Percentiles rank a stretch among this genome's conserved stretches.
Conservation (phyloP, 108 stramenopile genomes). For the Cafeteria roenbergensis region DNA sequence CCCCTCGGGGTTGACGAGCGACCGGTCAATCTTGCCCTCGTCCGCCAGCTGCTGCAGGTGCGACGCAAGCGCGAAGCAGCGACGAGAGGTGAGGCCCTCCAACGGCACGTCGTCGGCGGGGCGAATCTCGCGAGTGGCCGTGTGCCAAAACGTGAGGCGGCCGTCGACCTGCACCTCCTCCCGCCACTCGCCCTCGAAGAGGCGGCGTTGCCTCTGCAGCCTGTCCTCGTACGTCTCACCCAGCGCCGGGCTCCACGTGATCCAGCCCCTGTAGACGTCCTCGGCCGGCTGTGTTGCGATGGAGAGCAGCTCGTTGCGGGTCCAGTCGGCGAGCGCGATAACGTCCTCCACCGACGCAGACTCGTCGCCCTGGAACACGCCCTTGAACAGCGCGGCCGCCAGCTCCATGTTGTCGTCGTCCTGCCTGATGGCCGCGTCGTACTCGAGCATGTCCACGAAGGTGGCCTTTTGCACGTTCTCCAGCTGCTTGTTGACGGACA, state of each 20-base stretch:
- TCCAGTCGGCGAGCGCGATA: background rate
- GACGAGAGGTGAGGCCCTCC: background rate
- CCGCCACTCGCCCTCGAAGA: slow-evolving; percentile 9
- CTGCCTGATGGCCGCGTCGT: background rate
- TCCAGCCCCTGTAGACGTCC: slow-evolving; percentile 12
- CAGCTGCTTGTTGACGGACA: background rate
- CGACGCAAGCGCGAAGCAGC: background rate
- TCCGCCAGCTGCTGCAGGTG: background rate
- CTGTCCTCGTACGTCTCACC: background rate
- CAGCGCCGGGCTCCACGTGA: slow-evolving; percentile 5
- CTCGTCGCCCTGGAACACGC: background rate
- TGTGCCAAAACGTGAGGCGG: background rate
- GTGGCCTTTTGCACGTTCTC: slow-evolving; percentile 1
- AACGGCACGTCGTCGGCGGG: background rate
- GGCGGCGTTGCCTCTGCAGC: background rate
- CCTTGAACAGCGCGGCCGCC: background rate
- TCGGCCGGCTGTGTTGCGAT: background rate
- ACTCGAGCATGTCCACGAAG: slow-evolving; percentile 7
- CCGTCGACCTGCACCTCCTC: background rate
- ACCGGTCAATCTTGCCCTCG: background rate
- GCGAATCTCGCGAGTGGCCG: background rate
- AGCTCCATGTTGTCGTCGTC: slow-evolving; percentile 12
- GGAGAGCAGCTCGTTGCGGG: background rate
- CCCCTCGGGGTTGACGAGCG: background rate
- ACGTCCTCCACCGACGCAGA: background rate